A percentile compares a stretch with the other conserved stretches of the same genome.
Evolutionary conservation across 805 yeast genomes (phyloP).

Genomic region (Myxozyma mucilagina): DNA sequence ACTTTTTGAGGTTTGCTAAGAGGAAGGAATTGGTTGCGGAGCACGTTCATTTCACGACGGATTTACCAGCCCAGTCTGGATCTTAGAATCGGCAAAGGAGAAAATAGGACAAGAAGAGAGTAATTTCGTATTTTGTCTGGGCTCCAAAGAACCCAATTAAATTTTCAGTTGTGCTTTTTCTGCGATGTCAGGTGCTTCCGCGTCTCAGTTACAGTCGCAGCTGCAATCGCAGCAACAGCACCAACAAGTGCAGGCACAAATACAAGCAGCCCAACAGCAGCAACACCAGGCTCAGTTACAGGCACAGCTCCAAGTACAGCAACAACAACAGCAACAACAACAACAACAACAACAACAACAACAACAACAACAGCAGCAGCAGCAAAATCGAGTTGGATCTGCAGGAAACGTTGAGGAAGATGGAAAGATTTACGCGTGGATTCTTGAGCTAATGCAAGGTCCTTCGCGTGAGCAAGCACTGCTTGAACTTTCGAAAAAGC

Average conservation of each 20-base stretch:
- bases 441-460: slow-evolving; percentile 84
- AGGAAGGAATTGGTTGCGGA: no score
- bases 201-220: slow-evolving; percentile 22
- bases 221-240: slow-evolving; percentile 19
- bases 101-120: neutral
- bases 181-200: slow-evolving; percentile 16
- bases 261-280: slow-evolving; percentile 13
- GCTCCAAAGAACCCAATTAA: neutral
- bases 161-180: neutral
- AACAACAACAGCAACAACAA: slow-evolving; percentile 26
- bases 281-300: slow-evolving; percentile 16
- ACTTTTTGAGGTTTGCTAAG: no score
- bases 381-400: slow-evolving; percentile 1
- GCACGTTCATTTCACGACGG: no score
- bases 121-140: neutral
- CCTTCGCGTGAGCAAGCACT: slow-evolving; percentile 91
- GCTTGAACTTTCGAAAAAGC: slow-evolving; percentile 85
- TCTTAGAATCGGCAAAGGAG: no score
- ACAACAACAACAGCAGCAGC: slow-evolving; percentile 22
- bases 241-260: slow-evolving; percentile 12
- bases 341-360: slow-evolving; percentile 20
- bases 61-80: no score
- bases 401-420: slow-evolving; percentile 23
- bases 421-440: slow-evolving; percentile 68
- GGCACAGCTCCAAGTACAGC: slow-evolving; percentile 14